phyloP scores from a whole-genome alignment of 2,329 filamentous ascomycete genomes.

The Pestalotiopsis fici region DNA sequence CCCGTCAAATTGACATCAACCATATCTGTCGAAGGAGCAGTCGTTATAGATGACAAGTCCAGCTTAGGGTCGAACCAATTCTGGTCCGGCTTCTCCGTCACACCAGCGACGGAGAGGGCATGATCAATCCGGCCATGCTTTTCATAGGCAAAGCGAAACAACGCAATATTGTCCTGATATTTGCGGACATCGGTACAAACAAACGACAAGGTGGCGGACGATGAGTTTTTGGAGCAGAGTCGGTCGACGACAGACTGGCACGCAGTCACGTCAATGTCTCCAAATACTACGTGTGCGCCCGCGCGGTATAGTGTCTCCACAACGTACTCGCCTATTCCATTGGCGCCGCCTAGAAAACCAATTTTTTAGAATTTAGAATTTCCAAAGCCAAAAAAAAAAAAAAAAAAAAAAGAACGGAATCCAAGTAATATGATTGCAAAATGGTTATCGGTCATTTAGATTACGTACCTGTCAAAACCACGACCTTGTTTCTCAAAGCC shows the following conservation, averaged over 20 bases:
- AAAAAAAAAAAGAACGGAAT: too few relatives aligned
- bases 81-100: background rate
- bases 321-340: background rate
- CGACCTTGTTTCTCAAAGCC: background rate
- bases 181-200: background rate
- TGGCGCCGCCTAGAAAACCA: background rate
- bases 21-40: background rate
- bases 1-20: background rate
- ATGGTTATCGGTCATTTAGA: background rate
- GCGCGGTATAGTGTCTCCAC: background rate
- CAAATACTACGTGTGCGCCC: background rate
- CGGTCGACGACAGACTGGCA: background rate
- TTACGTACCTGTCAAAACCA: background rate
- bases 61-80: background rate
- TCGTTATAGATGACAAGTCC: background rate
- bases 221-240: background rate
- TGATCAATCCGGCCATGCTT: background rate
- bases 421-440: background rate
- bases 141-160: background rate
- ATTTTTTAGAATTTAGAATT: background rate
- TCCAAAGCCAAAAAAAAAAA: too few relatives aligned
- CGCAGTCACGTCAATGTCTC: background rate
- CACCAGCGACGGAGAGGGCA: background rate
- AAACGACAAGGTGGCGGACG: background rate
- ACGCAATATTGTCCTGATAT: background rate